Evolutionary conservation across 148 eudicot genomes (phyloP), one percentile per base, ranked within the genome.

Genomic region (Suaeda aralocaspica): DNA sequence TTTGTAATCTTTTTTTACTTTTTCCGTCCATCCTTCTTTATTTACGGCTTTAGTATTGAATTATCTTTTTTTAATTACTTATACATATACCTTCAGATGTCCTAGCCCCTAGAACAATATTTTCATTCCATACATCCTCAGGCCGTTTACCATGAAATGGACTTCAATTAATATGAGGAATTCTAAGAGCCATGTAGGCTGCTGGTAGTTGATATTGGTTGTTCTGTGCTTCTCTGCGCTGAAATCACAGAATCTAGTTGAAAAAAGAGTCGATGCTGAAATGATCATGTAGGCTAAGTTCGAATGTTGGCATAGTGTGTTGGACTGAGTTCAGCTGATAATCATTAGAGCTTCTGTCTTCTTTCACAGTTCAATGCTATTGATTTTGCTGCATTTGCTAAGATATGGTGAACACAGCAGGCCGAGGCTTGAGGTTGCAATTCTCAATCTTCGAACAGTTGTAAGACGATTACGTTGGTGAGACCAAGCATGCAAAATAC

Each of bases 341-440:
- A n/a, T n/a, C n/a, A n/a, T n/a, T n/a, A n/a, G n/a, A n/a, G n/a
- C n/a, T n/a, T n/a, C n/a, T n/a, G n/a, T n/a, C n/a, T n/a, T n/a
- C n/a, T n/a, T n/a, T n/a, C n/a, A n/a, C n/a, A n/a, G n/a, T 44
- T 57, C 16, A 29, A 52, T 52, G 30, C 55, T 39, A 46, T 1
- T 44, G 64, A 49, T 30, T 59, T 14, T 67, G 59, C n/a, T 73
- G 57, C 72, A 21, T 33, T 70, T 79, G n/a, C 28, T 65, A 84
- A 94, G 98, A 94, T 94, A 89, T 61, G 82, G 88, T 69, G 96
- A 88, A 76, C 73, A 80, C 63, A 86, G 93, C 82, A 87, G 90
- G 77, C 88, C 91, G 75, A 86, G 98, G 78, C 95, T 94, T 63
- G 98, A 91, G 72, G 96, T 84, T 72, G 92, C 98, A 33, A 77